Conservation (phyloP, 2,329 filamentous ascomycete genomes). For the Microthyrium microscopicum region DNA sequence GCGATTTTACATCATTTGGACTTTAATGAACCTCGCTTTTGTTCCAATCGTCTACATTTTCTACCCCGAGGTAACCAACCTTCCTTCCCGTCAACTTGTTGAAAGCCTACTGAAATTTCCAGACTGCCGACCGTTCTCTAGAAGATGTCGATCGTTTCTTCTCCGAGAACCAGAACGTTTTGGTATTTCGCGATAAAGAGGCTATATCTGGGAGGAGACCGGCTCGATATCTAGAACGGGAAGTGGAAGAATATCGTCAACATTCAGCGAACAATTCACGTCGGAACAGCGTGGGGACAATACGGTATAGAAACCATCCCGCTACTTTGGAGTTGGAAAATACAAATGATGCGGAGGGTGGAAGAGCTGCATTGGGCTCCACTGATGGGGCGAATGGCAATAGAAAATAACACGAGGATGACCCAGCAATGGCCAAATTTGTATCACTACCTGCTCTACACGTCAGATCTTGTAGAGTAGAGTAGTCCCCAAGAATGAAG, state of each 20-base stretch:
- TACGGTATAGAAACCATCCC: too few species aligned
- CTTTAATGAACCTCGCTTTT: slow-evolving; percentile 29
- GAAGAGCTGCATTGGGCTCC: too few species aligned
- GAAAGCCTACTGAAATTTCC: slow-evolving; percentile 8
- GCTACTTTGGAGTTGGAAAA: too few species aligned
- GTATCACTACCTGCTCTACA: too few species aligned
- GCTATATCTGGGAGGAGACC: slow-evolving; percentile 4
- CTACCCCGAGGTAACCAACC: slow-evolving; percentile 13
- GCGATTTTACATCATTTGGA: slow-evolving; percentile 30
- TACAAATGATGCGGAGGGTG: too few species aligned
- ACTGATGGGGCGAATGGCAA: too few species aligned
- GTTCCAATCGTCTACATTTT: slow-evolving; percentile 29
- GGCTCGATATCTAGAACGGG: slow-evolving; percentile 1
- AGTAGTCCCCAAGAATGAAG: too few species aligned
- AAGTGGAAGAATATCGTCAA: slow-evolving; percentile 5
- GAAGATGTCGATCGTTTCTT: slow-evolving; percentile 8
- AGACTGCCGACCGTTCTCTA: slow-evolving; percentile 11
- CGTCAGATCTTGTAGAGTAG: too few species aligned
- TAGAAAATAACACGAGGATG: too few species aligned
- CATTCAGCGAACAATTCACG: too few species aligned
- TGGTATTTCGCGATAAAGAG: slow-evolving; percentile 5
- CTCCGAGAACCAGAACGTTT: slow-evolving; percentile 6
- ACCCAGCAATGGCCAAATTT: too few species aligned
- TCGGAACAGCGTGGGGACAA: too few species aligned
- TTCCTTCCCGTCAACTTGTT: background rate